phyloP scores from a whole-genome alignment of 345 rosid genomes.

The Acer campestre region DNA sequence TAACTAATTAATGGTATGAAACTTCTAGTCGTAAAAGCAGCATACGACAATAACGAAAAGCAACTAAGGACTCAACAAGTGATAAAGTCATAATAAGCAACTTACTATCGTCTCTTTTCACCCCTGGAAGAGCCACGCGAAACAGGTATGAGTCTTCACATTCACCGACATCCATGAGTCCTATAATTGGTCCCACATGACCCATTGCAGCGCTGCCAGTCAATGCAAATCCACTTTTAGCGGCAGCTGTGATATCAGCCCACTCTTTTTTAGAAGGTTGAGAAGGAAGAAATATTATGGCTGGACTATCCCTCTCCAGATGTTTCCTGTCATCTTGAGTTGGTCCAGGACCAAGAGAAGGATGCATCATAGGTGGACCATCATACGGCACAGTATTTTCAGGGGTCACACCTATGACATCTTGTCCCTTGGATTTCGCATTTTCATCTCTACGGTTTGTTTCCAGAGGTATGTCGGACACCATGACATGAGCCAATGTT shows the following conservation, averaged over 20 bases:
- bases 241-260: constrained; percentile 28
- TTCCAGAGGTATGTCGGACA: background rate
- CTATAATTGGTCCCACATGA: constrained; percentile 40
- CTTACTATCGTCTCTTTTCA: constrained; percentile 63
- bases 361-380: background rate
- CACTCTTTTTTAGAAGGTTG: constrained; percentile 34
- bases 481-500: background rate
- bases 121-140: constrained; percentile 67
- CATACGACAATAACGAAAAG: background rate
- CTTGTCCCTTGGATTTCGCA: background rate
- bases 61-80: background rate
- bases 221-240: constrained; percentile 35
- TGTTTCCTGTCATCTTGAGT: background rate
- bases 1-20: background rate
- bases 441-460: background rate
- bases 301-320: constrained; percentile 16
- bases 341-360: background rate
- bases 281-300: constrained; percentile 32
- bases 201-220: constrained; percentile 44
- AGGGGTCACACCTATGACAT: background rate
- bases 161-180: constrained; percentile 61
- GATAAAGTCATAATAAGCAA: background rate
- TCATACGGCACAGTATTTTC: background rate
- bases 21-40: background rate
- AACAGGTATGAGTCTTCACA: constrained; percentile 58